Conservation (phyloP, 2,329 filamentous ascomycete genomes). For the Tolypocladium album region DNA sequence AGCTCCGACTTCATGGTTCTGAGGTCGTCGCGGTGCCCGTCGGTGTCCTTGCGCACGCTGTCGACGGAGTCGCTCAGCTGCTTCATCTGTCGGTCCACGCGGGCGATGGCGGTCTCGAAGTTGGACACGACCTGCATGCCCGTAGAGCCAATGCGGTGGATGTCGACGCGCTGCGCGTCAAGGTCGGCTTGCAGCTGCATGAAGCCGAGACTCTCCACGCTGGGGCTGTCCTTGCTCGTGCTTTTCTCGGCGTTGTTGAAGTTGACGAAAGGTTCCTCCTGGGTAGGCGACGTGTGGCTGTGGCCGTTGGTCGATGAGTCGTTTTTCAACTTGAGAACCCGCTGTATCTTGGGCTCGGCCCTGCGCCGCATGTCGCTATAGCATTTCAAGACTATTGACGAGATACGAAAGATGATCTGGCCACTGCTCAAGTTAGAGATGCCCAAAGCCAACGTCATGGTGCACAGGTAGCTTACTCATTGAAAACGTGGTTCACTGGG, state of each 20-base stretch:
- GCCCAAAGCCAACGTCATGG: neutral
- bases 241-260: neutral
- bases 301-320: neutral
- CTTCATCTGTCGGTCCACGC: conserved; percentile 22
- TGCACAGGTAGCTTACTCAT: conserved; percentile 17
- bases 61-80: conserved; percentile 18
- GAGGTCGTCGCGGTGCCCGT: conserved; percentile 14
- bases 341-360: conserved; percentile 20
- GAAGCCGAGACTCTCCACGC: conserved; percentile 8
- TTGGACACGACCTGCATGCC: conserved; percentile 25
- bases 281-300: neutral
- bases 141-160: conserved; percentile 24
- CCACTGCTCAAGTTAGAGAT: conserved; percentile 13
- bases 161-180: conserved; percentile 20
- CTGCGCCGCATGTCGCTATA: conserved; percentile 9
- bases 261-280: neutral
- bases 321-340: conserved; percentile 18
- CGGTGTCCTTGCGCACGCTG: conserved; percentile 12
- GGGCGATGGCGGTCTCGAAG: conserved; percentile 21
- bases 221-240: neutral
- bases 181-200: conserved; percentile 21
- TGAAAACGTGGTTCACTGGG: conserved; percentile 24
- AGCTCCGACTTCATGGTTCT: conserved; percentile 14
- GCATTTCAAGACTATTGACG: conserved; percentile 15
- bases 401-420: conserved; percentile 22